Evolutionary conservation across 192 early-diverging fungal genomes (phyloP).

Genomic region (Fimicolochytrium jonesii): DNA sequence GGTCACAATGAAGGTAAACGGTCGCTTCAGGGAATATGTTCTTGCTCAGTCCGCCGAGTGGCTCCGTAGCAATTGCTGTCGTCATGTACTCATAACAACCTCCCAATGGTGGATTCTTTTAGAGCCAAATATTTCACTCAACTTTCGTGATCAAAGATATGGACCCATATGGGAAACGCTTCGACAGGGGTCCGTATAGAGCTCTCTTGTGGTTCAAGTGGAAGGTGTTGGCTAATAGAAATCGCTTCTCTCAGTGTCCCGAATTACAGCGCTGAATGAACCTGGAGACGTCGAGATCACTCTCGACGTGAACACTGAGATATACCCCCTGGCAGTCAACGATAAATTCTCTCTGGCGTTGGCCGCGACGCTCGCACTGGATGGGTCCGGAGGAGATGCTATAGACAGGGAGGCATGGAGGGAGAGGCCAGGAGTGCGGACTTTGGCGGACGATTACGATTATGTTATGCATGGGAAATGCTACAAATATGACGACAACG

Average conservation of each 20-base stretch:
- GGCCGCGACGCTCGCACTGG: slow-evolving; percentile 70
- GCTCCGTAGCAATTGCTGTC: too few species aligned
- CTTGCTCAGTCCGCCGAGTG: too few species aligned
- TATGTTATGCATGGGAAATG: slow-evolving; percentile 99
- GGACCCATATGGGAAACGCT: slow-evolving; percentile 86
- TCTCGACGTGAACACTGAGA: slow-evolving; percentile 92
- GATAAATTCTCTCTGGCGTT: slow-evolving; percentile 84
- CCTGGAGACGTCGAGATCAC: slow-evolving; percentile 85
- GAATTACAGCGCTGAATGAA: slow-evolving; percentile 76
- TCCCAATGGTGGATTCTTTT: too few species aligned
- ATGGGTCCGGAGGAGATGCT: slow-evolving; percentile 39
- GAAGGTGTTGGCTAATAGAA: background rate
- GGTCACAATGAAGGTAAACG: too few species aligned
- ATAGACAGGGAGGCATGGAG: slow-evolving; percentile 64
- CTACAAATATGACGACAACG: slow-evolving; percentile 88
- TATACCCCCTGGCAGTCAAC: slow-evolving; percentile 80
- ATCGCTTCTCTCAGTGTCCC: slow-evolving; percentile 75
- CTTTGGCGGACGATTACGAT: slow-evolving; percentile 91
- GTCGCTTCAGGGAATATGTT: too few species aligned
- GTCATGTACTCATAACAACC: too few species aligned
- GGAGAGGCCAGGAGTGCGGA: slow-evolving; percentile 37
- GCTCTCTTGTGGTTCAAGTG: background rate
- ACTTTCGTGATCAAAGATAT: slow-evolving; percentile 87
- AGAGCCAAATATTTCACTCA: slow-evolving; percentile 82
- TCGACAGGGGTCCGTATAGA: slow-evolving; percentile 73